Evolutionary conservation across 495 filamentous ascomycete species (phyloP), one percentile per base, ranked within the genome.

Genomic region (Penicillium longicatenatum): DNA sequence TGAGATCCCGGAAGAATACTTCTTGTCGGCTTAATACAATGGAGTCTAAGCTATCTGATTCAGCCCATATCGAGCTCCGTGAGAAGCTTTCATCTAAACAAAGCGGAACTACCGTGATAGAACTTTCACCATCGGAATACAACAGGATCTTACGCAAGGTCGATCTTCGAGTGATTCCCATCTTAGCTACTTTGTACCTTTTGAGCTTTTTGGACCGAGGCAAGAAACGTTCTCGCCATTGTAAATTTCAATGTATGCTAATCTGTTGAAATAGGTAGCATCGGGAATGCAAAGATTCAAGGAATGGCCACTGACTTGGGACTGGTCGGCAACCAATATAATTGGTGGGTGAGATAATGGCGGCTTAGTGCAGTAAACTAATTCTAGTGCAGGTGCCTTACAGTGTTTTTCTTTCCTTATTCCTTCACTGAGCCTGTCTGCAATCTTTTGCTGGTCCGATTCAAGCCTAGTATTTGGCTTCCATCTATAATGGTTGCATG

Each of bases 381-480:
- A 30, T 14, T 14, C 2, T 14, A 2, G n/a, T 31, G 11, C 19
- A 54, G 42, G 51, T 54, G 57, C 21, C 75, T 86, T 8, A 79
- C 82, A 45, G 76, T 86, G 20, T 87, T 85, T 71, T 89, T 87
- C 69, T 75, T 84, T 1, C 83, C 82, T 43, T 89, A 88, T 61
- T 80, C 84, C 44, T 63, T 85, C 12, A 80, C 86, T 39, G 86
- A 89, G 67, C 79, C 88, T 19, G 84, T 84, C 8, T 77, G 74
- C 52, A 89, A 89, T 65, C 69, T 90, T 17, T 72, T 89, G 57
- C 75, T 89, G 61, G 85, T 84, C 69, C 82, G 80, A 48, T 66
- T 89, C 6, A 80, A 80, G 1, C 89, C 89, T n/a, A 82, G 77
- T 1, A 76, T 75, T 37, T 84, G 80, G 73, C 66, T 83, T 48